Conservation (phyloP, 352 stramenopile genomes). For the Albugo laibachii region DNA sequence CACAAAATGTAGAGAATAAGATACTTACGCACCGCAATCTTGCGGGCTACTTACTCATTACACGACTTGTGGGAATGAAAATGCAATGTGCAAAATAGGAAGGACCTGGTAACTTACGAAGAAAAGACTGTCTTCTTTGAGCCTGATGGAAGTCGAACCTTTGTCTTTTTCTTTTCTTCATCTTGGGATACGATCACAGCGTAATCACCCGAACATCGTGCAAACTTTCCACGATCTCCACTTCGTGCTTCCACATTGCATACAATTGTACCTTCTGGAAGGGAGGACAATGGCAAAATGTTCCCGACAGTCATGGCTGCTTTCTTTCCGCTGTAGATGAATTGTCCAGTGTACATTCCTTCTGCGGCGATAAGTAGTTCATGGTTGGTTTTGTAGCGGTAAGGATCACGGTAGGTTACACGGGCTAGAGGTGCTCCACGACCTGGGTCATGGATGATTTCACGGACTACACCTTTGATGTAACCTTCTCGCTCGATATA, state of each 20-base stretch:
- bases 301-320: slow-evolving; percentile 91
- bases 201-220: slow-evolving; percentile 94
- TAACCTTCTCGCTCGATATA: slow-evolving; percentile 93
- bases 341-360: slow-evolving; percentile 98
- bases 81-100: too few species aligned
- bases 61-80: slow-evolving; percentile 27
- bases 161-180: slow-evolving; percentile 95
- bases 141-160: slow-evolving; percentile 89
- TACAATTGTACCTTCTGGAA: slow-evolving; percentile 98
- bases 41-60: slow-evolving; percentile 72
- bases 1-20: slow-evolving; percentile 1
- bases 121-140: slow-evolving; percentile 94
- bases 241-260: slow-evolving; percentile 95
- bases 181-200: slow-evolving; percentile 97
- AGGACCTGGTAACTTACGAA: slow-evolving; percentile 41
- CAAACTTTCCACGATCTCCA: slow-evolving; percentile 93
- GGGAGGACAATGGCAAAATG: slow-evolving; percentile 85
- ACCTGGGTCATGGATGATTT: slow-evolving; percentile 97
- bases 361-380: slow-evolving; percentile 96
- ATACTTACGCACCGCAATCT: slow-evolving; percentile 4
- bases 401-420: slow-evolving; percentile 86
- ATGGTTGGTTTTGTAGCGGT: slow-evolving; percentile 80
- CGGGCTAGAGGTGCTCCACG: slow-evolving; percentile 91
- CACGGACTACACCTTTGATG: slow-evolving; percentile 97
- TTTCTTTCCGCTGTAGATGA: slow-evolving; percentile 98